Evolutionary conservation across 2,329 filamentous ascomycete genomes (phyloP).

Genomic region (Dothiorella sarmentorum): DNA sequence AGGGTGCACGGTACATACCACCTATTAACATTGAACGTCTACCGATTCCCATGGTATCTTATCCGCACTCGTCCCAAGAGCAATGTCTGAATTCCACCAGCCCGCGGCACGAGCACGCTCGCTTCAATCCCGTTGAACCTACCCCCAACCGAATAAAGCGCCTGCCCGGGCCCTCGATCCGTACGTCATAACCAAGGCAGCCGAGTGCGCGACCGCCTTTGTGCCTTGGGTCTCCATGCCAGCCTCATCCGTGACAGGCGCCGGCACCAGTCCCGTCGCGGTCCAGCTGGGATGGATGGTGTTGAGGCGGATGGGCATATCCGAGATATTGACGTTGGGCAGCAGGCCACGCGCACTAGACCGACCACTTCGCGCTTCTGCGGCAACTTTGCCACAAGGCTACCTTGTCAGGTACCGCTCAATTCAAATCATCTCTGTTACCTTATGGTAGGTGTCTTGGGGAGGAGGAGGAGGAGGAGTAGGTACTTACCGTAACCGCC

Average conservation of each 20-base stretch:
- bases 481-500: not conserved
- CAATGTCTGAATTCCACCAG: constrained; percentile 29
- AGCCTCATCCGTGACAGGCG: constrained; percentile 35
- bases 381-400: not conserved
- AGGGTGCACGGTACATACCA: not conserved
- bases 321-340: constrained; percentile 23
- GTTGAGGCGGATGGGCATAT: constrained; percentile 54
- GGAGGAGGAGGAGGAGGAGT: not conserved
- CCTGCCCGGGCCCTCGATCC: constrained; percentile 46
- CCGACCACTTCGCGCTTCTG: not conserved
- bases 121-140: not conserved
- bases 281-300: constrained; percentile 56
- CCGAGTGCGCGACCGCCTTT: constrained; percentile 48
- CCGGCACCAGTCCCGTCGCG: constrained; percentile 46
- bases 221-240: constrained; percentile 45
- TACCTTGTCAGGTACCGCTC: not conserved
- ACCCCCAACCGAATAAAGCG: not conserved
- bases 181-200: constrained; percentile 51
- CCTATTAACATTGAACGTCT: not conserved
- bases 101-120: not conserved
- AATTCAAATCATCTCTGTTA: not conserved
- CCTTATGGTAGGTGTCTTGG: not conserved
- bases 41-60: not conserved
- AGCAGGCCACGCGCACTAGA: not conserved
- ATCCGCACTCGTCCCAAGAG: not conserved